Percentiles rank a stretch among this genome's conserved stretches.
Evolutionary conservation across 495 filamentous ascomycete species (phyloP).

Genomic region (Evansstolkia leycettana): DNA sequence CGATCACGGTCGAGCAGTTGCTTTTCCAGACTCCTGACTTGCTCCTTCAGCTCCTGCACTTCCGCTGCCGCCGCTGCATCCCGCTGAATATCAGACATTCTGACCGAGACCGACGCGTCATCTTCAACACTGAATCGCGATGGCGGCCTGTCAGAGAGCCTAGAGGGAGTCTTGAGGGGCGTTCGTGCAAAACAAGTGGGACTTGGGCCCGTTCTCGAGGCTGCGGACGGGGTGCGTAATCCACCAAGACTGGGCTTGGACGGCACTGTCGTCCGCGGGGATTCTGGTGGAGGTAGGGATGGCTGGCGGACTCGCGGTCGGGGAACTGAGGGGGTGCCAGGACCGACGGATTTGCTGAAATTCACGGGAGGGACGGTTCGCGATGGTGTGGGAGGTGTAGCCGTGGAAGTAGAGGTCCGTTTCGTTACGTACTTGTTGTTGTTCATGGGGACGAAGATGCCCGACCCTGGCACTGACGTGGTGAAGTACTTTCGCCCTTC

Average conservation of each 20-base stretch:
- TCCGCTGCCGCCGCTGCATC: constrained; percentile 30
- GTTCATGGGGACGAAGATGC: constrained; percentile 88
- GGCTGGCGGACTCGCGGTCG: constrained; percentile 46
- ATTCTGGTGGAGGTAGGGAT: constrained; percentile 78
- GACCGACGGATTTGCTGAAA: constrained; percentile 80
- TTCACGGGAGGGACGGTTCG: constrained; percentile 31
- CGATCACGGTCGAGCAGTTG: constrained; percentile 75
- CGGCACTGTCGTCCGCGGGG: constrained; percentile 42
- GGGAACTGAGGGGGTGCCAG: constrained; percentile 57
- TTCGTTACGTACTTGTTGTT: constrained; percentile 62
- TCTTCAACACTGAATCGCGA: constrained; percentile 31
- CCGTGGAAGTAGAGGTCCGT: constrained; percentile 47
- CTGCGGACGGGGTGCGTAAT: constrained; percentile 29
- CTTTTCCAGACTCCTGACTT: constrained; percentile 47
- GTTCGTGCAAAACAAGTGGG: constrained; percentile 25
- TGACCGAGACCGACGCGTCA: constrained; percentile 15
- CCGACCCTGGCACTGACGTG: constrained; percentile 64
- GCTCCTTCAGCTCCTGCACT: constrained; percentile 43
- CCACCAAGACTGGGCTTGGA: constrained; percentile 48
- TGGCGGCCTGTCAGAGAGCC: constrained; percentile 29
- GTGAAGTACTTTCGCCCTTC: constrained; percentile 77
- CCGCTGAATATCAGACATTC: constrained; percentile 33
- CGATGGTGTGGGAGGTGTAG: constrained; percentile 59
- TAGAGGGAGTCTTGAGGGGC: constrained; percentile 31
- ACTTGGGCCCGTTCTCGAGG: constrained; percentile 15